Percentiles rank a stretch among this genome's conserved stretches.
Conservation (phyloP, 352 stramenopile genomes). For the Phytopythium montanum region DNA sequence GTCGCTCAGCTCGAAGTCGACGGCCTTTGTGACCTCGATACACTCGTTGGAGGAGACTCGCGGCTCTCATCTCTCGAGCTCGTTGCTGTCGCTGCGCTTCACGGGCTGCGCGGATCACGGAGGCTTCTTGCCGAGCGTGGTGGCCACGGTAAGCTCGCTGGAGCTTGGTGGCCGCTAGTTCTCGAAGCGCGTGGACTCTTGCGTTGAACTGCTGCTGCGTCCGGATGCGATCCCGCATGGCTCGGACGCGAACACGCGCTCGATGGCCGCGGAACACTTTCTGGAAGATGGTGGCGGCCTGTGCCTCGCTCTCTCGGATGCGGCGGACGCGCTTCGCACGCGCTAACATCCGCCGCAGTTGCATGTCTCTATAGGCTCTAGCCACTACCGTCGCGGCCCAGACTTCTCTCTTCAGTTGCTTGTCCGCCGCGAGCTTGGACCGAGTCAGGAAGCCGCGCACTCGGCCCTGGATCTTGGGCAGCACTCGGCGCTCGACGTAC, state of each 20-base stretch:
- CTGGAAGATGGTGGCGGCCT: slow-evolving; percentile 67
- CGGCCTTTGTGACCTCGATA: slow-evolving; percentile 69
- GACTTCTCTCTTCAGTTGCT: slow-evolving; percentile 23
- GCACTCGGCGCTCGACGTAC: slow-evolving; percentile 53
- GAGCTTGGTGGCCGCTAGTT: slow-evolving; percentile 63
- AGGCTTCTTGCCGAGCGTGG: slow-evolving; percentile 39
- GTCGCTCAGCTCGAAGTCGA: slow-evolving; percentile 29
- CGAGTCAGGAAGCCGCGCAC: slow-evolving; percentile 74
- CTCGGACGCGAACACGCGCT: slow-evolving; percentile 33
- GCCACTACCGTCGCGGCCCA: slow-evolving; percentile 36
- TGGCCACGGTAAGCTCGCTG: slow-evolving; percentile 72
- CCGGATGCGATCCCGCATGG: slow-evolving; percentile 40
- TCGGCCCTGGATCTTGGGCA: slow-evolving; percentile 78
- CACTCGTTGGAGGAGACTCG: slow-evolving; percentile 67
- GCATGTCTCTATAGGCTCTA: slow-evolving; percentile 45
- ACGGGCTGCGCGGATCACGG: slow-evolving; percentile 41
- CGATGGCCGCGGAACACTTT: slow-evolving; percentile 71
- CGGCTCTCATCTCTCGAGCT: slow-evolving; percentile 39
- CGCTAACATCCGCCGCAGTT: slow-evolving; percentile 45
- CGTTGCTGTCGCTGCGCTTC: slow-evolving; percentile 39
- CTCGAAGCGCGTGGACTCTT: slow-evolving; percentile 47
- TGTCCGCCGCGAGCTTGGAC: slow-evolving; percentile 32
- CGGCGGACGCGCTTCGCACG: slow-evolving; percentile 41
- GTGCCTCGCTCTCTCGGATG: slow-evolving; percentile 54
- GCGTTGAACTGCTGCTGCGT: slow-evolving; percentile 45